Base-by-base conservation (phyloP, 371 early-diverging fungal species). In the Apophysomyces trapeziformis region DNA sequence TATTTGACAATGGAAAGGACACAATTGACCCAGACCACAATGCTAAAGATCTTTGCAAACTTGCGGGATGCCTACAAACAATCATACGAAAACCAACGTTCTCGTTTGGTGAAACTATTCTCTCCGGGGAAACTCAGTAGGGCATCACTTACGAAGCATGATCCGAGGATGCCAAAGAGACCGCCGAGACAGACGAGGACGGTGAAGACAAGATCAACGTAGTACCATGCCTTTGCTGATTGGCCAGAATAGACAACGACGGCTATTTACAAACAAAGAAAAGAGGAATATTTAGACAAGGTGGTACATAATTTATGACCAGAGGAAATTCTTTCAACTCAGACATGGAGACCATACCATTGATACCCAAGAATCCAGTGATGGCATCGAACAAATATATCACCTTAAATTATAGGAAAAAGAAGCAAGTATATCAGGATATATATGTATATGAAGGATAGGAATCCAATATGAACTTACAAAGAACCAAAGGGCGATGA, bases 401-500 rank as follows among this genome's bases (percentile, higher is more conserved):
- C 13, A 72, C 68, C 83, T 82, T 72, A 41, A 44, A 14, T 41
- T 32, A 21, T 58, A 12, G 7, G 9, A 41, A 44, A 26, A 14
- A 58, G 45, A 41, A 59, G 39, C 12, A 26, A 66, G 14, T 54
- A 26, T 26, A 26, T 26, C 32, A 26, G 32, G 32, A 26, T 26
- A 26, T 26, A 3, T 26, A 26, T 26, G 3, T 26, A 26, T 26
- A 26, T 26, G 32, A 26, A 26, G 32, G 3, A 26, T 26, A 2
- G 32, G 32, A 26, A 26, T 26, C 32, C 32, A 26, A 26, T 26
- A 26, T 39, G 54, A 41, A 59, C 75, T 60, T 79, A 82, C 82
- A 63, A 76, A 74, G 66, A 82, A 79, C 77, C 78, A 79, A 45
- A 79, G 71, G 43, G 82, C 79, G 63, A 82, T 74, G 38, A 82